Conservation (phyloP, 1,284 basidiomycete species). For the Thelephora terrestris region DNA sequence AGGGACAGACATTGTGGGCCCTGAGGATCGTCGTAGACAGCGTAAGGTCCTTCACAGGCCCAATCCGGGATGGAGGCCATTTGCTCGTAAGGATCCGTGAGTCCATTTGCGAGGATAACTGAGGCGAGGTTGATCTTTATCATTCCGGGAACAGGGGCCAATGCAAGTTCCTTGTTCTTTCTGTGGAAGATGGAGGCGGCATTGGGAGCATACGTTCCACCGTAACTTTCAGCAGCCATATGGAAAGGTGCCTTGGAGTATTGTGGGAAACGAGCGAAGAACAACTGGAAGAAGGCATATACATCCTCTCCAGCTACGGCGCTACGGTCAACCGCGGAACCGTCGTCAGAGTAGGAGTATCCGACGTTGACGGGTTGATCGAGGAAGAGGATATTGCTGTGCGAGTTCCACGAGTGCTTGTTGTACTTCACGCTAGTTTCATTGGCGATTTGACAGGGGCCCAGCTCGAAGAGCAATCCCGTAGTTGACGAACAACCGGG, state of each 20-base stretch:
- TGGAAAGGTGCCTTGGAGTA: constrained; percentile 64
- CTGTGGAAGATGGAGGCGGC: constrained; percentile 70
- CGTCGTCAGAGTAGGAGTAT: constrained; percentile 73
- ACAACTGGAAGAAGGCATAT: constrained; percentile 84
- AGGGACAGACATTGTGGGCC: constrained; percentile 58
- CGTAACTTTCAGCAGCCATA: constrained; percentile 67
- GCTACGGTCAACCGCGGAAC: constrained; percentile 60
- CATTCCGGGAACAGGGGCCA: constrained; percentile 28
- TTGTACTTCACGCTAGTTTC: constrained; percentile 62
- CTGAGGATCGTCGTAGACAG: constrained; percentile 60
- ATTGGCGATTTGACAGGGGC: constrained; percentile 69
- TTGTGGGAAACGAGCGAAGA: constrained; percentile 62
- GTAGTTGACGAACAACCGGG: constrained; percentile 70
- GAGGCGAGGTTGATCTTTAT: constrained; percentile 68
- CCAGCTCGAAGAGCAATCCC: constrained; percentile 80
- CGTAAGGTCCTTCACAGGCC: constrained; percentile 68
- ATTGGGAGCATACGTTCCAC: constrained; percentile 75
- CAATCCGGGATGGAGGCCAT: constrained; percentile 74
- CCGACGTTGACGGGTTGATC: constrained; percentile 88
- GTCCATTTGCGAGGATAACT: constrained; percentile 73
- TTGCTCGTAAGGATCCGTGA: constrained; percentile 72
- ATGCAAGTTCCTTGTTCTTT: constrained; percentile 50
- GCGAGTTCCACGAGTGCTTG: constrained; percentile 28
- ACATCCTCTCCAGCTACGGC: constrained; percentile 76
- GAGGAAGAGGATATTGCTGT: constrained; percentile 62